Evolutionary conservation across 2,329 filamentous ascomycete species (phyloP).

Genomic region (Calonectria naviculata): DNA sequence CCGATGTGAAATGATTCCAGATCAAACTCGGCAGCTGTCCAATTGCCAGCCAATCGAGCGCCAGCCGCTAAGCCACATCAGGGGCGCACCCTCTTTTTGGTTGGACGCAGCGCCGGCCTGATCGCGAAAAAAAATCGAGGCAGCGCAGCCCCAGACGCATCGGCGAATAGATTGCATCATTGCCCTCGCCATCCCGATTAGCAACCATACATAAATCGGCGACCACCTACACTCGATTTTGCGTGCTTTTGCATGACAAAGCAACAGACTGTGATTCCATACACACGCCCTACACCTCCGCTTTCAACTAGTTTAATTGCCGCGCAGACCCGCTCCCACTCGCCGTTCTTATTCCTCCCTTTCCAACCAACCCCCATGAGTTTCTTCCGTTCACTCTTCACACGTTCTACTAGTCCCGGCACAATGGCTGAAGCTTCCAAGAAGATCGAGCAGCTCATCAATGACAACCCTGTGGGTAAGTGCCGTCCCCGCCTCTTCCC

Average conservation of each 20-base stretch:
- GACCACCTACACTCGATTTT: background rate
- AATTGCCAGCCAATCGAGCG: background rate
- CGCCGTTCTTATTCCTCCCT: background rate
- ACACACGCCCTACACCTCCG: background rate
- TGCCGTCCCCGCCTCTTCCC: slow-evolving; percentile 20
- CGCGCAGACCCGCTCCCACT: slow-evolving; percentile 18
- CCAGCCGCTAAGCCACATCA: background rate
- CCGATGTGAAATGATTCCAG: slow-evolving; percentile 1
- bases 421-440: slow-evolving; percentile 85
- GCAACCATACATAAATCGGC: slow-evolving; percentile 7
- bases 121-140: background rate
- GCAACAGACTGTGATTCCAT: slow-evolving; percentile 13
- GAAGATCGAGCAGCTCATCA: slow-evolving; percentile 88
- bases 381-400: slow-evolving; percentile 79
- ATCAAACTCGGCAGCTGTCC: background rate
- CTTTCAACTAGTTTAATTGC: slow-evolving; percentile 27
- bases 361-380: slow-evolving; percentile 58
- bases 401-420: slow-evolving; percentile 67
- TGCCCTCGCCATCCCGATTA: slow-evolving; percentile 18
- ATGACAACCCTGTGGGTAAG: slow-evolving; percentile 87
- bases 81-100: background rate
- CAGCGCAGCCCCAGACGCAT: background rate
- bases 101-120: background rate
- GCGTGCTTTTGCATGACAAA: slow-evolving; percentile 30
- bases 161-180: slow-evolving; percentile 39